Percentiles rank a stretch among this genome's conserved stretches.
Conservation (phyloP, 106 monocot genomes). For the Dactylorhiza incarnata region DNA sequence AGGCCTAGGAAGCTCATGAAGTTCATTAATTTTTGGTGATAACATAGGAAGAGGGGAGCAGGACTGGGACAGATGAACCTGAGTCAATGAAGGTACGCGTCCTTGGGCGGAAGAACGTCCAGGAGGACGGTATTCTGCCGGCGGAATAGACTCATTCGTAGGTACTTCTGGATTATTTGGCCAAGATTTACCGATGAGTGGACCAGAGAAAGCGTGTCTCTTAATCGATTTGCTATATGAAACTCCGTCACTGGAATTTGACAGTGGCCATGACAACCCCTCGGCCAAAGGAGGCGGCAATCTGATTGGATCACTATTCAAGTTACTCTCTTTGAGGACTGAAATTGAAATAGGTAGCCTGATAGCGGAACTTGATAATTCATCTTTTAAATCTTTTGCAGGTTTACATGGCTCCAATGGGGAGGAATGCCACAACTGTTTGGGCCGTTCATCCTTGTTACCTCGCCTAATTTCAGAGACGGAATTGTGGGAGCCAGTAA, state of each 20-base stretch:
- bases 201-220: constrained; percentile 56
- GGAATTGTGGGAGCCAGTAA: constrained; percentile 8
- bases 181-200: constrained; percentile 30
- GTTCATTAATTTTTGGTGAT: constrained; percentile 46
- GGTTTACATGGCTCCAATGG: constrained; percentile 36
- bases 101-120: neutral
- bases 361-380: constrained; percentile 17
- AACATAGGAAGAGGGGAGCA: constrained; percentile 30
- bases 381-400: constrained; percentile 21
- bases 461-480: constrained; percentile 11
- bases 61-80: constrained; percentile 12
- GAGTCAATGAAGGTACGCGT: constrained; percentile 3
- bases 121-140: constrained; percentile 8
- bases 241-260: constrained; percentile 9
- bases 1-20: constrained; percentile 68
- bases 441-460: constrained; percentile 14
- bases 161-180: constrained; percentile 21
- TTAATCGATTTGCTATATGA: constrained; percentile 47
- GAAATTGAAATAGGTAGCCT: constrained; percentile 28
- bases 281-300: constrained; percentile 28
- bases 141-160: constrained; percentile 9
- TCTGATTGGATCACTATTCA: constrained; percentile 26
- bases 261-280: constrained; percentile 15
- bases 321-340: constrained; percentile 46
- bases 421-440: constrained; percentile 46